Evolutionary conservation across 768 basidiomycete species (phyloP).

Genomic region (Boletus reticuloceps): DNA sequence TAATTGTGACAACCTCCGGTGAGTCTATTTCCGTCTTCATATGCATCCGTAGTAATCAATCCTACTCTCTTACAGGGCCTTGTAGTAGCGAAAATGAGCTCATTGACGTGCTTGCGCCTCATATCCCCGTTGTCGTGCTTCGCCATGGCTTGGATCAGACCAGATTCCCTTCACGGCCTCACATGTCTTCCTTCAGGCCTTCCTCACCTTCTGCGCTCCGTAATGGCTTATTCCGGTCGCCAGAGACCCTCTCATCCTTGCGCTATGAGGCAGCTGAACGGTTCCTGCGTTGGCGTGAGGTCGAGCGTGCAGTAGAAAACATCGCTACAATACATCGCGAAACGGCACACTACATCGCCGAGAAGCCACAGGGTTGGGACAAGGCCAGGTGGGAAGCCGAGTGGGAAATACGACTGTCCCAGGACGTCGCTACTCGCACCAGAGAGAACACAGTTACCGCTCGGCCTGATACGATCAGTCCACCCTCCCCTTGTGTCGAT

Average conservation of each 20-base stretch:
- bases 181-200: conserved; percentile 59
- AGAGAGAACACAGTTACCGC: conserved; percentile 38
- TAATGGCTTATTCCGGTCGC: conserved; percentile 59
- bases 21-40: conserved; percentile 13
- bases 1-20: conserved; percentile 54
- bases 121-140: conserved; percentile 58
- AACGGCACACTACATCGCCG: conserved; percentile 17
- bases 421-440: conserved; percentile 53
- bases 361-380: conserved; percentile 43
- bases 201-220: conserved; percentile 50
- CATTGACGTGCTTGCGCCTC: conserved; percentile 46
- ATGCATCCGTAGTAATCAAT: conserved; percentile 2
- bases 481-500: conserved; percentile 43
- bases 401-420: conserved; percentile 59
- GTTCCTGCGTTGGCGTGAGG: conserved; percentile 71
- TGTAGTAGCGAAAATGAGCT: conserved; percentile 40
- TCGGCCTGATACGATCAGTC: conserved; percentile 12
- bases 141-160: conserved; percentile 38
- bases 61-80: conserved; percentile 19
- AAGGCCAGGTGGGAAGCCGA: conserved; percentile 67
- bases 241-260: conserved; percentile 54
- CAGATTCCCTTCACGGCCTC: conserved; percentile 27
- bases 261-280: conserved; percentile 66
- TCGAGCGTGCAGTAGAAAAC: conserved; percentile 53
- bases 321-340: conserved; percentile 35